Conservation (phyloP, 495 filamentous ascomycete genomes). For the Xanthoparmelia taractica region DNA sequence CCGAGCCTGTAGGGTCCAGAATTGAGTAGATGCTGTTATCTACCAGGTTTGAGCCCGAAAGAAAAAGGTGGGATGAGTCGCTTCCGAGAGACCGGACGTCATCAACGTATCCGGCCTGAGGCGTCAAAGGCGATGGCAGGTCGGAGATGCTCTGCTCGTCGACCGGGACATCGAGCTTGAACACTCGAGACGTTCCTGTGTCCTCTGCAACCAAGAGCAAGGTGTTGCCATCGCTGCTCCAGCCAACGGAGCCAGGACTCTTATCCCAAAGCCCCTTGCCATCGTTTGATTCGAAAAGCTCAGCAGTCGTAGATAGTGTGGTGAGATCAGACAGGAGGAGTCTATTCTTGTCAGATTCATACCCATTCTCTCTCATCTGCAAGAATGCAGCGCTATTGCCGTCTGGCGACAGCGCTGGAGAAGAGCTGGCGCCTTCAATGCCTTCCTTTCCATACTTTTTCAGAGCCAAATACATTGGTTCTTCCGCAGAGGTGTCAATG, state of each 20-base stretch:
- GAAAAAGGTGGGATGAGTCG: constrained; percentile 47
- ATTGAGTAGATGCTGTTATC: constrained; percentile 64
- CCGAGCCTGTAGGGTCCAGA: constrained; percentile 42
- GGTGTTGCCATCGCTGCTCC: constrained; percentile 56
- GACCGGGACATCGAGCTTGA: constrained; percentile 49
- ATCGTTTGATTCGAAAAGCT: constrained; percentile 55
- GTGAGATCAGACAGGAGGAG: constrained; percentile 58
- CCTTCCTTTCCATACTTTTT: constrained; percentile 31
- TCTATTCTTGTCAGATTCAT: constrained; percentile 83
- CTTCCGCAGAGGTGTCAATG: constrained; percentile 42
- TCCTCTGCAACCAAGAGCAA: constrained; percentile 63
- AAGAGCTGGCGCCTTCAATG: constrained; percentile 63
- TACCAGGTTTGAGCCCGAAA: constrained; percentile 57
- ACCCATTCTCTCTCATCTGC: constrained; percentile 69
- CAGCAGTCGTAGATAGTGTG: constrained; percentile 49
- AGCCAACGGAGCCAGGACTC: constrained; percentile 57
- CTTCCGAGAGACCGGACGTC: constrained; percentile 47
- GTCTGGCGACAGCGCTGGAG: constrained; percentile 68
- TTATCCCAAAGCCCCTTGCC: constrained; percentile 59
- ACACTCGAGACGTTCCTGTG: constrained; percentile 54
- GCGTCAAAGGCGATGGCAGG: constrained; percentile 49
- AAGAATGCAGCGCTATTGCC: constrained; percentile 71
- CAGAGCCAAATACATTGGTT: constrained; percentile 43
- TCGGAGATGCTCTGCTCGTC: constrained; percentile 42
- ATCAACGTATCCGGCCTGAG: constrained; percentile 49